Evolutionary conservation across 1,139 yeast species (phyloP).

Genomic region (Suhomyces taliae): DNA sequence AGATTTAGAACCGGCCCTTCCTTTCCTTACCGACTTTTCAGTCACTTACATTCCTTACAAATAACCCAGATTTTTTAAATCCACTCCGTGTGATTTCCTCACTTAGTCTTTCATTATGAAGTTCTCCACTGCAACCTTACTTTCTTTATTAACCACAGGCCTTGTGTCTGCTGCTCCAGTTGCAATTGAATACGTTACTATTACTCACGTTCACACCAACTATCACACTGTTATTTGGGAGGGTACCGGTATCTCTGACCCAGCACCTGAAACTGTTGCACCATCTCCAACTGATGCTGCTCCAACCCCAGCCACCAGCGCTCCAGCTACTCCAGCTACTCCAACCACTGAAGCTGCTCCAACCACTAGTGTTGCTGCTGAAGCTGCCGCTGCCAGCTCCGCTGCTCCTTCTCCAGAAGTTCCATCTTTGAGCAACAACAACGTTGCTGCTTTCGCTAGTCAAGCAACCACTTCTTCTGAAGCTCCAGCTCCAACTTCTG

Average conservation of each 20-base stretch:
- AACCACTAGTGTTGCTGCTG: constrained; percentile 1
- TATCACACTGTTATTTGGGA: constrained; percentile 16
- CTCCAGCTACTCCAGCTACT: constrained; percentile 1
- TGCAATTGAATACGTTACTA: constrained; percentile 15
- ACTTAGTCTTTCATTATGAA: constrained; percentile 14
- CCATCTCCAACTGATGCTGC: constrained; percentile 3
- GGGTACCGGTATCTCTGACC: constrained; percentile 1
- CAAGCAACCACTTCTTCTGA: background rate
- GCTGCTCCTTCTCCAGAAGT: background rate
- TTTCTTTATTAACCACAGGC: constrained; percentile 13
- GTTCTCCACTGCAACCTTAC: constrained; percentile 14
- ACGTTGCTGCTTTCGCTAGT: background rate
- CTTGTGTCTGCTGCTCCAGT: constrained; percentile 24
- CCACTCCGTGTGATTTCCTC: background rate
- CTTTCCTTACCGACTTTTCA: background rate
- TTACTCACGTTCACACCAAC: constrained; percentile 10
- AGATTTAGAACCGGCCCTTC: background rate
- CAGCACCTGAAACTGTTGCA: constrained; percentile 1
- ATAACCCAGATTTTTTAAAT: background rate
- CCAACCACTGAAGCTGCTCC: constrained; percentile 5
- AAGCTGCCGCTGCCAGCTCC: background rate
- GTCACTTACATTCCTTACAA: constrained; percentile 8
- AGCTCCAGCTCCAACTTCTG: constrained; percentile 15
- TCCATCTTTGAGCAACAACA: background rate
- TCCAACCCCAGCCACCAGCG: constrained; percentile 5